phyloP scores from a whole-genome alignment of 2,329 filamentous ascomycete species.

The Alternaria triticimaculans region DNA sequence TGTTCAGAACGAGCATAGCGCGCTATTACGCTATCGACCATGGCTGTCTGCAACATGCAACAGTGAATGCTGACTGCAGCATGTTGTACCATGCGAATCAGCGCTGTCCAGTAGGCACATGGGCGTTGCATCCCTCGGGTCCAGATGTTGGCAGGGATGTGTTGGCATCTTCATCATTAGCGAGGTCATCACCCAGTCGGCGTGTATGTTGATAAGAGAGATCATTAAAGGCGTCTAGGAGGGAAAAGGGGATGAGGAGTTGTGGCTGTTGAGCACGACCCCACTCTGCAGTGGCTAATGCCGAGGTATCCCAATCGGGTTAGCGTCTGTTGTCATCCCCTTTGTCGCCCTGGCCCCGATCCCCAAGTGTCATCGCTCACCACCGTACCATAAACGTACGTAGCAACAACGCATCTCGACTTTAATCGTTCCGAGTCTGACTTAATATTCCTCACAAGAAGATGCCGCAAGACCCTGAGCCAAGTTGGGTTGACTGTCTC shows the following conservation, averaged over 20 bases:
- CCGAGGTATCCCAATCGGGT: background rate
- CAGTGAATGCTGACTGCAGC: background rate
- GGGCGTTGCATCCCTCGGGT: background rate
- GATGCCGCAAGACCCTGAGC: background rate
- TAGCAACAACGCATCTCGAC: background rate
- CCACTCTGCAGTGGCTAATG: background rate
- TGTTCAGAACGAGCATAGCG: background rate
- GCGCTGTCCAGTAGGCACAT: background rate
- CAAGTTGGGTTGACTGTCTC: background rate
- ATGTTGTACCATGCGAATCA: background rate
- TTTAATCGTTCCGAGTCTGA: background rate
- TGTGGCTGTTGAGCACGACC: background rate
- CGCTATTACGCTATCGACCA: background rate
- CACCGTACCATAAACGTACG: background rate
- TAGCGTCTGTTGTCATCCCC: background rate
- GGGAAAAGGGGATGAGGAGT: background rate
- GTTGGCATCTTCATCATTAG: background rate
- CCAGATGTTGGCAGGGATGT: background rate
- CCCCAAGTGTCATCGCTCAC: background rate
- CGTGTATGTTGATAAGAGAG: background rate
- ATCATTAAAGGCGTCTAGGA: background rate
- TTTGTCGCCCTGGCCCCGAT: background rate
- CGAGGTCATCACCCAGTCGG: background rate
- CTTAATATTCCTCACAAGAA: no score
- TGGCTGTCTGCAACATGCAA: background rate